Evolutionary conservation across 208 protist genomes (phyloP), one percentile per base, ranked within the genome.

Genomic region (Acanthamoeba lenticulata): DNA sequence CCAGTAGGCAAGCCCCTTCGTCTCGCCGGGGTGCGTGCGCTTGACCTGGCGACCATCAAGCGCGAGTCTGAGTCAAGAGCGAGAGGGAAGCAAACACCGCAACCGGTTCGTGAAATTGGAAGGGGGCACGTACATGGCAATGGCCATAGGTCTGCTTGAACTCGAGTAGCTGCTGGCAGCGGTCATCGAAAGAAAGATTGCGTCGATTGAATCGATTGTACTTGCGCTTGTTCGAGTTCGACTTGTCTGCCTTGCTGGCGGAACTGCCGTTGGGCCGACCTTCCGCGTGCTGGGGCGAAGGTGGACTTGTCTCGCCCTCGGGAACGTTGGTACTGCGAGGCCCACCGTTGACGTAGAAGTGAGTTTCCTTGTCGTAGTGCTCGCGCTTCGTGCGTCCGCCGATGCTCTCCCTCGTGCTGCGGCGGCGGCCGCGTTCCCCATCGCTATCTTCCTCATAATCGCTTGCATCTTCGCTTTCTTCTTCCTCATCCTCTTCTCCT

Each of bases 181-280:
- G 38, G 55, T 85, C 74, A 40, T 85, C 74, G 32, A 85, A 85
- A 24, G 74, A 85, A 11, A 85, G 74, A 29, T 85, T 85, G 44
- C 74, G 74, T 32, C 74, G 38, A 21, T 85, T 85, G 74, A 85
- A 85, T 38, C 74, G 74, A 19, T 85, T 85, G 74, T 85, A 85
- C 44, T 85, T 85, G n/a, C 74, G 74, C 74, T 85, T 85, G 44
- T 24, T 65, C 57, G 57, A 24, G 6, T 21, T 29, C 4, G 74
- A 85, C 74, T 85, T 85, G 74, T 85, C 74, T 11, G 55, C 6
- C 42, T 55, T n/a, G 44, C 13, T 29, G 27, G 21, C n/a, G 15
- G 74, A 1, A 42, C 19, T 44, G 72, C 38, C 24, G 72, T 36
- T 49, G 24, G 24, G 72, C 1, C 34, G 27, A 19, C 17, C 36